Base-by-base conservation (phyloP, 306 rosid species). In the Lotus japonicus region DNA sequence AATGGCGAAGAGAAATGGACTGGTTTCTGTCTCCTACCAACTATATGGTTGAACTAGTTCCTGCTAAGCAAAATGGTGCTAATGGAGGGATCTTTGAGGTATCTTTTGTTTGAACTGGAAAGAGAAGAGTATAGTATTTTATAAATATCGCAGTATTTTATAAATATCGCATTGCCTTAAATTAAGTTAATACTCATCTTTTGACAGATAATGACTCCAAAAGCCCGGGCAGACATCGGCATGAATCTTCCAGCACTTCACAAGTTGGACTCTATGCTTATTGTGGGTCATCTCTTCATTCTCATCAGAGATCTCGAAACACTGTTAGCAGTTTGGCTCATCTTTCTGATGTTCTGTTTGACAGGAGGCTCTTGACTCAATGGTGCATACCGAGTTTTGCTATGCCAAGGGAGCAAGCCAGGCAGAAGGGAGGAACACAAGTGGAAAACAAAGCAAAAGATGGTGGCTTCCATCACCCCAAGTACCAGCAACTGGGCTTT, bases 1-100 rank as follows among this genome's bases (percentile, higher is more conserved):
- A 87, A 78, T 92, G 98, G 98, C 67, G 23, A 65, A 80, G 73
- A 67, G 96, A 92, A 87, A 87, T 87, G 95, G 89, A 83, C 68
- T 92, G 98, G 98, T 74, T 92, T 46, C 82, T 89, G 71, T 87
- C 92, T 49, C 98, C 98, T 5, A 87, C 96, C n/a, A 88, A 87
- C 79, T 87, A 85, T 68, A 89, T 92, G 96, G 95, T 92, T 56
- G 92, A 92, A 84, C 73, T 92, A 78, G 95, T 92, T 84, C 98
- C 98, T 54, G 84, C 98, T 42, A 89, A 81, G 85, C 98, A 85
- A 79, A 85, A 77, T 48, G 87, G 88, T 54, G 85, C 87, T 14
- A 82, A 86, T 41, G 98, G 96, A 65, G 80, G 94, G 61, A 84
- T 75, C 48, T 48, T 92, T 58, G 98, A 92, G 96, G 98, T 92